Evolutionary conservation across 345 rosid species (phyloP).

Genomic region (Sonneratia caseolaris): DNA sequence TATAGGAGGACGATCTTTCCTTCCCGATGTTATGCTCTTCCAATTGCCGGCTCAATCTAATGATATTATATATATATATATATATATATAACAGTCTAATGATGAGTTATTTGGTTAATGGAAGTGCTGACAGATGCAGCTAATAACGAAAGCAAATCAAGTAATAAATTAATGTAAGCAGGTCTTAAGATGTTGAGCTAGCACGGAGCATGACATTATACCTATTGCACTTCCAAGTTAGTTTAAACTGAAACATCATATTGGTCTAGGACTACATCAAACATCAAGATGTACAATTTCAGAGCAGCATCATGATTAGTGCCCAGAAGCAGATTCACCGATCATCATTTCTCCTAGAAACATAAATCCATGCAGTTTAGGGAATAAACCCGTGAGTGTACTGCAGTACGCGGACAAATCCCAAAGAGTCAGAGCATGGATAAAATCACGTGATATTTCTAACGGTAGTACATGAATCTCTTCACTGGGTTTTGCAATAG

Average conservation of each 20-base stretch:
- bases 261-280: conserved; percentile 1
- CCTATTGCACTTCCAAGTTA: neutral
- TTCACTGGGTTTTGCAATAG: conserved; percentile 13
- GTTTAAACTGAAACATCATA: conserved; percentile 5
- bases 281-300: neutral
- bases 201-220: conserved; percentile 4
- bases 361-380: neutral
- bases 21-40: conserved; percentile 25
- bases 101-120: neutral
- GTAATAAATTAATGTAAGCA: neutral
- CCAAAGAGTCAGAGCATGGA: neutral
- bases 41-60: conserved; percentile 14
- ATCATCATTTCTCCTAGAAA: neutral
- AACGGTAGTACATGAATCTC: neutral
- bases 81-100: conserved; percentile 7
- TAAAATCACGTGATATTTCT: neutral
- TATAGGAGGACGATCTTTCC: neutral
- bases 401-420: neutral
- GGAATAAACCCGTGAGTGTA: neutral
- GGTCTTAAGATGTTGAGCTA: conserved; percentile 2
- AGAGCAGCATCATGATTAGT: neutral
- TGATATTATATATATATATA: neutral
- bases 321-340: neutral
- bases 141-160: neutral
- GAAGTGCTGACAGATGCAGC: conserved; percentile 9